phyloP scores from a whole-genome alignment of 2,329 filamentous ascomycete species.

The Aspergillus floridensis region DNA sequence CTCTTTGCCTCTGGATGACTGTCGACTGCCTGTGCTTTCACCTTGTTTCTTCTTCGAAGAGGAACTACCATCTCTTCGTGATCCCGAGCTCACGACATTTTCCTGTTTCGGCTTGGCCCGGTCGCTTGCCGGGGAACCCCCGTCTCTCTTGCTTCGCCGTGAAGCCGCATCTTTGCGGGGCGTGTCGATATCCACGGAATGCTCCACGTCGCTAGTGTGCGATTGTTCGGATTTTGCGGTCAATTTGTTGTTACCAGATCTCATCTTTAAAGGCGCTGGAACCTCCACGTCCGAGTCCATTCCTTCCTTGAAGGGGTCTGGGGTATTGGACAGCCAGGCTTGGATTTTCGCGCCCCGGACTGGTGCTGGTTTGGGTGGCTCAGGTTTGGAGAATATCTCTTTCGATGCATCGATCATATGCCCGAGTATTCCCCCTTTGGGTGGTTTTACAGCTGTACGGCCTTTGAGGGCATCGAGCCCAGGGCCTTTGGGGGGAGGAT shows the following conservation, averaged over 20 bases:
- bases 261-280: constrained; percentile 42
- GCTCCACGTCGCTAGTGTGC: constrained; percentile 19
- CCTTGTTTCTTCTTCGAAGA: constrained; percentile 14
- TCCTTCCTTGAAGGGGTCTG: constrained; percentile 55
- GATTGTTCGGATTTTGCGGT: constrained; percentile 24
- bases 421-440: constrained; percentile 43
- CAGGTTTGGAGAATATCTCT: constrained; percentile 46
- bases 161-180: constrained; percentile 26
- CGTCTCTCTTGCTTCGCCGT: constrained; percentile 21
- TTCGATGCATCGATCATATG: constrained; percentile 46
- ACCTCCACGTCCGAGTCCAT: constrained; percentile 35
- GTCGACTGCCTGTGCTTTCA: constrained; percentile 14
- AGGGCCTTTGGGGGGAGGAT: constrained; percentile 1
- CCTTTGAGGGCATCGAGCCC: constrained; percentile 17
- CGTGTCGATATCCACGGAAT: constrained; percentile 27
- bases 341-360: constrained; percentile 55
- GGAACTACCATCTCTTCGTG: constrained; percentile 8
- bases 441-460: constrained; percentile 27
- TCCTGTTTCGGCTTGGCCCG: constrained; percentile 16
- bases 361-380: constrained; percentile 39
- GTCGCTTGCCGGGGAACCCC: constrained; percentile 16
- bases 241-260: constrained; percentile 36
- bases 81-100: constrained; percentile 7
- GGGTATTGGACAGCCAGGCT: constrained; percentile 59
- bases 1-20: constrained; percentile 15